phyloP scores from a whole-genome alignment of 257 asterid genomes.

The Leonotis leonurus region DNA sequence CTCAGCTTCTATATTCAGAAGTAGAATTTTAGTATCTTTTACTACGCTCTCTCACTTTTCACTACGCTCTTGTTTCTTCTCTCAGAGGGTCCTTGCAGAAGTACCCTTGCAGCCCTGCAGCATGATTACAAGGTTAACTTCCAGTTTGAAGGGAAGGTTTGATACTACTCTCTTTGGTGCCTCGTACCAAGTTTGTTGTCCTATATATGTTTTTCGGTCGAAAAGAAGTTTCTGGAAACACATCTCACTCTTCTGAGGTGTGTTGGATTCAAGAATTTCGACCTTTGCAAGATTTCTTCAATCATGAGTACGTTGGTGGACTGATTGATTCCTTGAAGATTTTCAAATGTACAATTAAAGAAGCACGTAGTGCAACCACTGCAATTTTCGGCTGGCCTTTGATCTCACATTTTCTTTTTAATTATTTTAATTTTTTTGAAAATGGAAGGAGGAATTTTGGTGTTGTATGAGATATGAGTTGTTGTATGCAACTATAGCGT shows the following conservation, averaged over 20 bases:
- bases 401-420: not conserved
- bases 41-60: not conserved
- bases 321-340: not conserved
- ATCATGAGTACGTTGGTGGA: not conserved
- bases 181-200: slow-evolving; percentile 1
- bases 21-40: not conserved
- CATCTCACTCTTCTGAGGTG: not conserved
- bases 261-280: not conserved
- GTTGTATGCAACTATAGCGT: not conserved
- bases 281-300: not conserved
- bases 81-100: slow-evolving; percentile 95
- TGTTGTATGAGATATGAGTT: not conserved
- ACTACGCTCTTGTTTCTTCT: slow-evolving; percentile 4
- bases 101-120: slow-evolving; percentile 52
- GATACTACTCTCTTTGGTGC: slow-evolving; percentile 19
- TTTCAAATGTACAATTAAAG: not conserved
- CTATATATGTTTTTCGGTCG: not conserved
- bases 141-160: slow-evolving; percentile 83
- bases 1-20: not conserved
- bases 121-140: slow-evolving; percentile 73
- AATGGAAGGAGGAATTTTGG: not conserved
- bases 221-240: not conserved
- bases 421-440: not conserved
- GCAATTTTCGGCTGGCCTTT: not conserved
- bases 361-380: not conserved